Base-by-base conservation (phyloP, 495 filamentous ascomycete species). In the Jackrogersella minutella region DNA sequence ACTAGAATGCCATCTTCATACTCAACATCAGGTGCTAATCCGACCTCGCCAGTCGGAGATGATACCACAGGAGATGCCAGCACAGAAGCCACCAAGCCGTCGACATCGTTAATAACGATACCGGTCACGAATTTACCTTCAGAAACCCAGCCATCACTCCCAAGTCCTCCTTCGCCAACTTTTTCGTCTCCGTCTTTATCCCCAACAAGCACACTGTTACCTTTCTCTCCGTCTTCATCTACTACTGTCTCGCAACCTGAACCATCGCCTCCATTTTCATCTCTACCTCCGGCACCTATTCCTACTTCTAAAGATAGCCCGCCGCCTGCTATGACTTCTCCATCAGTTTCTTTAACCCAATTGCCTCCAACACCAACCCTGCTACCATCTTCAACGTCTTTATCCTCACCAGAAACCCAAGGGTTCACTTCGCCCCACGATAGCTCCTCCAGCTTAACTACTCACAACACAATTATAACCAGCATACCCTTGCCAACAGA, bases 381-480 rank as follows among this genome's bases (percentile, higher is more conserved):
- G n/a, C n/a, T n/a, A n/a, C 3, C n/a, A 0, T 41, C 52, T 43
- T 17, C 36, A 7, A 11, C 46, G 1, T 5, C 39, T 2, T 6
- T 17, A 41, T 41, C 47, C 1, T 34, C 34, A 14, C 47, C 46
- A 6, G 47, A n/a, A n/a, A 36, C 9, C 1, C 43, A 63, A n/a
- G 58, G 36, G 0, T 22, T 53, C n/a, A 46, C 58, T 36, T 11
- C 24, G 13, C n/a, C 57, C 1, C 17, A 30, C 2, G 36, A 55
- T n/a, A 53, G 46, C 62, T 50, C 52, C 10, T 47, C 44, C 5
- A 44, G 22, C 30, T 17, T 26, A 53, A 44, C 28, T 46, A 39
- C 7, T 62, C 9, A 28, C 3, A 37, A n/a, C 14, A n/a, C 13
- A 13, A 52, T 28, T 9, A 37, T 31, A 3, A 8, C 13, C 11